A percentile compares a stretch with the other conserved stretches of the same genome.
Conservation (phyloP, 805 yeast species). For the Saturnispora bothae region DNA sequence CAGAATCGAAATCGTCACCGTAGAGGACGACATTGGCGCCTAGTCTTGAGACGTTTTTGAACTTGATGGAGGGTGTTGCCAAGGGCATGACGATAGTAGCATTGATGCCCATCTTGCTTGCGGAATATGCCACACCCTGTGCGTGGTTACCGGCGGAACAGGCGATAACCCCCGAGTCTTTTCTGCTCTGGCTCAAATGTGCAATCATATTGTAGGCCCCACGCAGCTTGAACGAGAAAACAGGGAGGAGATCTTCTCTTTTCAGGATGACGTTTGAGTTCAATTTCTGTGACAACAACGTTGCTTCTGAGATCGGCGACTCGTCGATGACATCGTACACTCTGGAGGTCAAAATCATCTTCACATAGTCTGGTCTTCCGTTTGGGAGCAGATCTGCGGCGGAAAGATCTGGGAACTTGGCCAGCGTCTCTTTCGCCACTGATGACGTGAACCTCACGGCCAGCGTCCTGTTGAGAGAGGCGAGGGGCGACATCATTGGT, state of each 20-base stretch:
- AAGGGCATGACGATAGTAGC: slow-evolving; percentile 98
- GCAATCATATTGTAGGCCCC: slow-evolving; percentile 98
- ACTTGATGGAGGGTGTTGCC: slow-evolving; percentile 92
- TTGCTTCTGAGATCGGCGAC: slow-evolving; percentile 72
- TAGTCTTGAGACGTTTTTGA: slow-evolving; percentile 77
- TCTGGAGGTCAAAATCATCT: slow-evolving; percentile 79
- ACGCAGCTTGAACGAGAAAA: slow-evolving; percentile 88
- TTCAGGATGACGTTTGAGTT: slow-evolving; percentile 71
- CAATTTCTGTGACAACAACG: slow-evolving; percentile 60
- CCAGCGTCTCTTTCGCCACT: not conserved
- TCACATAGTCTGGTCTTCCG: slow-evolving; percentile 86
- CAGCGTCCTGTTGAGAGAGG: too few species aligned
- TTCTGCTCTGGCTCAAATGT: slow-evolving; percentile 55
- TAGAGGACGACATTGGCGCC: slow-evolving; percentile 90
- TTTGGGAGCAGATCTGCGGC: slow-evolving; percentile 43
- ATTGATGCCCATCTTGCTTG: slow-evolving; percentile 73
- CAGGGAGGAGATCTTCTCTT: slow-evolving; percentile 90
- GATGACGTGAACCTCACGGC: slow-evolving; percentile 4
- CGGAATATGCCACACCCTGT: slow-evolving; percentile 95
- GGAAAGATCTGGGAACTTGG: slow-evolving; percentile 36
- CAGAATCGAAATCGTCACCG: slow-evolving; percentile 94
- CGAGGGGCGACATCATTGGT: too few species aligned
- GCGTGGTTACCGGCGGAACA: slow-evolving; percentile 99
- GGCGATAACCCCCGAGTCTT: slow-evolving; percentile 83
- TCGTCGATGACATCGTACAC: slow-evolving; percentile 94